Base-by-base conservation (phyloP, 768 basidiomycete species). In the Mycena albidolilacea region DNA sequence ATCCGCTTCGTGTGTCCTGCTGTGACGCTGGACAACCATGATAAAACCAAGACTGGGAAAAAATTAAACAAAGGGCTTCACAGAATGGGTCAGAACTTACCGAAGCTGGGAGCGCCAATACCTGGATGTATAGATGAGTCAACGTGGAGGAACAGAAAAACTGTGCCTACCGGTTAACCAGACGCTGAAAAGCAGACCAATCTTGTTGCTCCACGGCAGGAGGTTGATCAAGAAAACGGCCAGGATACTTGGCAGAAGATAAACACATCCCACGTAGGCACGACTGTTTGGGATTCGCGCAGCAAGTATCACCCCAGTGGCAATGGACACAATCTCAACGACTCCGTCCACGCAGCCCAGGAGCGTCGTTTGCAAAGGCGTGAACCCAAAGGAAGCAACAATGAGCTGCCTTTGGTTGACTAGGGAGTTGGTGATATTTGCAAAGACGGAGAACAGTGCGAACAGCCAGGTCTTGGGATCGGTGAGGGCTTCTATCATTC, bases 401-500 rank as follows among this genome's bases (percentile, higher is more conserved):
- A 50, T 50, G 48, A 50, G 19, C 15, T 50, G 48, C 7, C 10
- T 5, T n/a, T 50, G 48, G 48, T 50, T 50, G 41, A 14, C 10
- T 9, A 43, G 41, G 41, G 41, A 43, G n/a, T 50, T 50, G 14
- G 48, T 17, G n/a, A 50, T n/a, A n/a, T 50, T 50, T 7, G 19
- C 48, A 4, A 50, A n/a, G 19, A n/a, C 48, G 7, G 48, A 50
- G n/a, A 50, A 50, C 0, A 50, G 48, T 17, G 48, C 48, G 19
- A 50, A 50, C 8, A 50, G 48, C 48, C 48, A 50, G 48, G 48
- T 50, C 48, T 50, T 50, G 48, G 48, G 48, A 21, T 50, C 48
- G n/a, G 6, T 0, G 7, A 50, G 48, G 3, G 48, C 48, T 6
- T 50, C 48, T 17, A 50, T 50, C 48, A 50, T 50, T 17, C 48